Base-by-base conservation (phyloP, 106 monocot genomes). In the Iris macrosiphon region DNA sequence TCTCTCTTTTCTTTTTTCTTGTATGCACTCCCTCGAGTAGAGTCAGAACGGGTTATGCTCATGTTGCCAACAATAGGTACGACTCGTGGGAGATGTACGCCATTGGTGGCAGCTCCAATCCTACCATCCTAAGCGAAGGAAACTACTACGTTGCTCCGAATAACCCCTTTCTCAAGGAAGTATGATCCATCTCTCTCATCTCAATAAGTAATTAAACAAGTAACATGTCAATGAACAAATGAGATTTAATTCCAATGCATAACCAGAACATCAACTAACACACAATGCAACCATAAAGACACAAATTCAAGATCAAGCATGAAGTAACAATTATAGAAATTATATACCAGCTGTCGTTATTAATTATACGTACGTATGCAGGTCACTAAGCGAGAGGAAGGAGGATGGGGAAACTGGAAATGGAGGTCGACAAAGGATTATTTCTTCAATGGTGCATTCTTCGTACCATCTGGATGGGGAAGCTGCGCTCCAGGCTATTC, bases 391-490 rank as follows among this genome's bases (percentile, higher is more conserved):
- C 57, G 77, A 32, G 82, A 70, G 34, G 40, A 34, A 16, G 50
- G 40, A 33, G 64, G 60, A 23, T 83, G 77, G 82, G 61, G 65
- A 45, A 70, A 49, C 10, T 77, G 82, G 82, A 83, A 77, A 35
- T 83, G 82, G 77, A 83, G 70, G 33, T 83, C 82, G 0, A 42
- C 73, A 6, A 46, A 61, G 30, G 82, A 83, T 49, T 2, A 57
- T 0, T 83, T 83, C 31, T 2, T 65, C 29, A 70, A 77, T 34
- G 82, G 65, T 1, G 82, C 82, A 41, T 83, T 61, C 57, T 83
- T 83, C 38, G 69, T 77, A 1, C 82, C 64, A 18, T 83, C 82
- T 0, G 82, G 82, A 37, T 77, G 62, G 58, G 82, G 82, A 27
- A 70, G 33, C 44, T 60, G 37, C 15, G 30, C 61, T 4, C 77